A percentile compares a stretch with the other conserved stretches of the same genome.
phyloP scores from a whole-genome alignment of 495 filamentous ascomycete genomes.

The Hypoxylon perforatum region DNA sequence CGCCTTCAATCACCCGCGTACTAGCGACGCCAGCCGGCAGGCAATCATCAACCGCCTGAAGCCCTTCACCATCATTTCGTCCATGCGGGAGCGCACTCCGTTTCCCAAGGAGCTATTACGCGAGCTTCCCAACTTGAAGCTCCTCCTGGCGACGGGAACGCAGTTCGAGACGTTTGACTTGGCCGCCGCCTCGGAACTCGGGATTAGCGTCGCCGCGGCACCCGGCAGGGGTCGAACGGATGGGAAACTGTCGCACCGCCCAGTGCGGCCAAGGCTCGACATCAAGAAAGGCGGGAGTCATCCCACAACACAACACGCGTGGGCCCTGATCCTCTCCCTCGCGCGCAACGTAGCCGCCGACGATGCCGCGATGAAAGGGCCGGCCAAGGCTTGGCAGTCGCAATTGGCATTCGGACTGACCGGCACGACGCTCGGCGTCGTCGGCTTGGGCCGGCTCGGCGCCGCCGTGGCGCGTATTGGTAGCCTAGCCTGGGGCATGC shows the following conservation, averaged over 20 bases:
- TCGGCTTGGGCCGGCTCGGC: slow-evolving; percentile 73
- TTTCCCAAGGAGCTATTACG: slow-evolving; percentile 65
- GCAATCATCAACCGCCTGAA: slow-evolving; percentile 62
- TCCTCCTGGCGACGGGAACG: slow-evolving; percentile 71
- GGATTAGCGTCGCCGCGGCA: slow-evolving; percentile 69
- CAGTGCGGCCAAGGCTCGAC: slow-evolving; percentile 32
- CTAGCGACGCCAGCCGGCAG: slow-evolving; percentile 28
- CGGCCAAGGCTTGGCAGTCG: slow-evolving; percentile 65
- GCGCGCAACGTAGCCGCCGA: slow-evolving; percentile 68
- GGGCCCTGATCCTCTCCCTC: slow-evolving; percentile 70
- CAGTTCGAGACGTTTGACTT: slow-evolving; percentile 71
- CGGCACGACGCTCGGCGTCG: slow-evolving; percentile 67
- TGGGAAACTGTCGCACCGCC: slow-evolving; percentile 12
- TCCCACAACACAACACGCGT: slow-evolving; percentile 72
- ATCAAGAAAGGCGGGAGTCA: slow-evolving; percentile 53
- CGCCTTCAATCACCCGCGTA: slow-evolving; percentile 42
- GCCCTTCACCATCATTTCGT: slow-evolving; percentile 68
- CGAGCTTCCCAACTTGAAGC: slow-evolving; percentile 71
- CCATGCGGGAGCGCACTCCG: slow-evolving; percentile 74
- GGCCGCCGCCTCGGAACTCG: slow-evolving; percentile 60
- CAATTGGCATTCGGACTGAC: slow-evolving; percentile 65
- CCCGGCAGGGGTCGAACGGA: slow-evolving; percentile 47
- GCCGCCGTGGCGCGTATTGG: slow-evolving; percentile 68
- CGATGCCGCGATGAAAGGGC: slow-evolving; percentile 64
- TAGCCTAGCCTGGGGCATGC: slow-evolving; percentile 70